Conservation (phyloP, 2,329 filamentous ascomycete species). For the Pseudocercospora cruenta region DNA sequence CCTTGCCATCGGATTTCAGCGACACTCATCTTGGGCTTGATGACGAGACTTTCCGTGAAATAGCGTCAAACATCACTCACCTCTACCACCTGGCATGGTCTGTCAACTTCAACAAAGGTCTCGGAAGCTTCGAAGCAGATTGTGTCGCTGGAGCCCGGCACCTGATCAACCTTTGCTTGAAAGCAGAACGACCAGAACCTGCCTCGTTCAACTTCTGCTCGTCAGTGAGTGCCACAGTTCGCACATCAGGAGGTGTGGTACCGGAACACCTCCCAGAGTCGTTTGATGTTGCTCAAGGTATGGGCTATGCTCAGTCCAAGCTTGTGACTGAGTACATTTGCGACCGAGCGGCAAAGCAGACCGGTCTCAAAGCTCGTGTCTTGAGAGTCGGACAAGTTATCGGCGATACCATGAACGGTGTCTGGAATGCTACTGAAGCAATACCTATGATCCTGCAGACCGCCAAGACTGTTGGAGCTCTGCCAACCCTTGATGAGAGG, state of each 20-base stretch:
- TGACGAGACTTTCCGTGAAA: not conserved
- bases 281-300: slow-evolving; percentile 16
- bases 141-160: slow-evolving; percentile 51
- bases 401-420: slow-evolving; percentile 50
- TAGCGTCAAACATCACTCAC: slow-evolving; percentile 3
- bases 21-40: slow-evolving; percentile 1
- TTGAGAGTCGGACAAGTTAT: slow-evolving; percentile 50
- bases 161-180: slow-evolving; percentile 47
- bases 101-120: slow-evolving; percentile 61
- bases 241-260: slow-evolving; percentile 38
- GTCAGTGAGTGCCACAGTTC: slow-evolving; percentile 48
- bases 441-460: slow-evolving; percentile 55
- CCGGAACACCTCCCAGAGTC: slow-evolving; percentile 42
- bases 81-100: slow-evolving; percentile 28
- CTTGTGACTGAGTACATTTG: slow-evolving; percentile 35
- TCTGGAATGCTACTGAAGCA: slow-evolving; percentile 56
- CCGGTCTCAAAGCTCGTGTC: slow-evolving; percentile 32
- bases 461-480: slow-evolving; percentile 50
- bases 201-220: slow-evolving; percentile 57
- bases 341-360: slow-evolving; percentile 33
- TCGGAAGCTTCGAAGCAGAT: slow-evolving; percentile 55
- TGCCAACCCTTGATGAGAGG: slow-evolving; percentile 48
- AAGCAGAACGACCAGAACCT: slow-evolving; percentile 35
- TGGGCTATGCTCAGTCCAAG: not conserved
- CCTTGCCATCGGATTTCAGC: slow-evolving; percentile 20